Evolutionary conservation across 2,329 filamentous ascomycete species (phyloP).

Genomic region (Anisogramma anomala): DNA sequence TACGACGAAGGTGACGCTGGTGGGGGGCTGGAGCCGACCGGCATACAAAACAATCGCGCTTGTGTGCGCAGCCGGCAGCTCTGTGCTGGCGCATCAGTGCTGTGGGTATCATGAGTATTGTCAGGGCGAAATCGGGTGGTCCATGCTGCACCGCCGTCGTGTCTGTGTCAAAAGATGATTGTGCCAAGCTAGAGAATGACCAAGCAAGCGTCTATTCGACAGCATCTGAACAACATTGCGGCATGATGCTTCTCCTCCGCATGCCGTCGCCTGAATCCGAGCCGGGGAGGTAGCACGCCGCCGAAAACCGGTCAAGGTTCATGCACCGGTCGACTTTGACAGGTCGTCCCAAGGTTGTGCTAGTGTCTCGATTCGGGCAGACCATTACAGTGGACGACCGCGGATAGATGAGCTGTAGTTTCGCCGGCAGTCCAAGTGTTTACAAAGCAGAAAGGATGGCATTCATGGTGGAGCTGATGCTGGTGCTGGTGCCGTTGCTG

Average conservation of each 20-base stretch:
- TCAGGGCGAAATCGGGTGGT: too few relatives aligned
- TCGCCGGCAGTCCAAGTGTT: background rate
- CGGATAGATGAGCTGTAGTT: background rate
- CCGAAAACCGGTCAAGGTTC: background rate
- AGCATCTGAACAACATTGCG: background rate
- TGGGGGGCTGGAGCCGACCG: too few relatives aligned
- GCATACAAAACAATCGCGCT: too few relatives aligned
- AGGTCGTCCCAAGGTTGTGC: constrained; percentile 3
- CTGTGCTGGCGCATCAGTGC: too few relatives aligned
- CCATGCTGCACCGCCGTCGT: too few relatives aligned
- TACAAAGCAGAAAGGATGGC: background rate
- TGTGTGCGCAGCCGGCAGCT: too few relatives aligned
- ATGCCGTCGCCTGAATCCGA: too few relatives aligned
- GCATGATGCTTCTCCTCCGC: background rate
- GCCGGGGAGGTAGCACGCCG: background rate
- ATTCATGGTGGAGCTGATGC: background rate
- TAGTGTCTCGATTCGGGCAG: constrained; percentile 2
- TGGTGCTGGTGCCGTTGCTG: background rate
- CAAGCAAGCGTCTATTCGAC: too few relatives aligned
- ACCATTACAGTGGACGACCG: background rate
- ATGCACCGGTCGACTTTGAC: constrained; percentile 4
- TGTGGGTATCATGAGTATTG: too few relatives aligned
- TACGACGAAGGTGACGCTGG: too few relatives aligned
- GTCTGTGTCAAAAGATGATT: too few relatives aligned
- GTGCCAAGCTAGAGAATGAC: too few relatives aligned